Evolutionary conservation across 2,329 filamentous ascomycete species (phyloP).

Genomic region (Curvularia sp.): DNA sequence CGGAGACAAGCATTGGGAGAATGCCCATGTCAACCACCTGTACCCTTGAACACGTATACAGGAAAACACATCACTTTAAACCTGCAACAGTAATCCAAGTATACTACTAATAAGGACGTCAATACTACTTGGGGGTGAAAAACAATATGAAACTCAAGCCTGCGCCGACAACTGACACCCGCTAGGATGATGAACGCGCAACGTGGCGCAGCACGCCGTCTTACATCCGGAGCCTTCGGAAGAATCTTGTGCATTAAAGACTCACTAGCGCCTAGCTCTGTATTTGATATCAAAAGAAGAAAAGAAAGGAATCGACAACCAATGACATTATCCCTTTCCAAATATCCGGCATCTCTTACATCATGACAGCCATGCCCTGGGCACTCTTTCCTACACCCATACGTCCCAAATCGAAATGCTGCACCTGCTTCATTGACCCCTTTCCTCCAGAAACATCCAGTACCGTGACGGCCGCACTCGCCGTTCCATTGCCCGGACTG

Average conservation of each 20-base stretch:
- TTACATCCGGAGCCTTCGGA: neutral
- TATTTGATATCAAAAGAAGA: neutral
- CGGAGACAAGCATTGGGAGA: neutral
- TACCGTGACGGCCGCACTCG: slow-evolving; percentile 48
- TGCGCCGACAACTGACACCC: neutral
- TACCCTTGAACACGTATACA: neutral
- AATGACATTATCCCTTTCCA: neutral
- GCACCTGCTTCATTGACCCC: slow-evolving; percentile 43
- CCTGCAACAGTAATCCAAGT: neutral
- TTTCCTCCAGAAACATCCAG: slow-evolving; percentile 46
- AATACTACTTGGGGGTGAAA: neutral
- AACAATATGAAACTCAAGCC: neutral
- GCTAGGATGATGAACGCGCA: neutral
- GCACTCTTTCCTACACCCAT: slow-evolving; percentile 39
- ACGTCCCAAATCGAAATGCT: slow-evolving; percentile 47
- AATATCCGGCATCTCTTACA: slow-evolving; percentile 15
- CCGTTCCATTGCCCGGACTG: slow-evolving; percentile 60
- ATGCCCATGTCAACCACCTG: neutral
- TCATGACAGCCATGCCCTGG: slow-evolving; percentile 47
- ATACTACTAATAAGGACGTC: neutral
- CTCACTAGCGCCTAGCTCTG: neutral
- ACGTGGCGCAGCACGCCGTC: neutral
- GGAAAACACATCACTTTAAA: neutral
- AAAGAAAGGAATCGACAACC: neutral
- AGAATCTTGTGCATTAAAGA: neutral